Conservation (phyloP, 805 yeast species). For the Candida quercuum region DNA sequence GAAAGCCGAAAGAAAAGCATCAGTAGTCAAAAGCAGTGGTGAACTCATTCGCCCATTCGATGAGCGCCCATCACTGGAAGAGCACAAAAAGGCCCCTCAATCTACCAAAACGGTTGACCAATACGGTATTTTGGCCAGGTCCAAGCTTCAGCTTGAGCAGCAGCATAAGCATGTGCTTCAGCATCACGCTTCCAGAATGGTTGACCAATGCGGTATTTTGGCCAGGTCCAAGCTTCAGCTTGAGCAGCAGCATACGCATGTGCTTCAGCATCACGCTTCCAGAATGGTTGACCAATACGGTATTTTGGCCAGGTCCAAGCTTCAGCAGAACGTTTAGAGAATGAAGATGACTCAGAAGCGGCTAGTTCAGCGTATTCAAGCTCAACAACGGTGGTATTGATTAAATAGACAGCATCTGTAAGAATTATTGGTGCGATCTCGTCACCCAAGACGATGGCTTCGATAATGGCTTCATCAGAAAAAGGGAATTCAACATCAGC, state of each 20-base stretch:
- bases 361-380: not conserved
- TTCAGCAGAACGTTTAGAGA: slow-evolving; percentile 12
- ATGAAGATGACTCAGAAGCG: not conserved
- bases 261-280: slow-evolving; percentile 11
- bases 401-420: slow-evolving; percentile 5
- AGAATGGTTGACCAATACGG: slow-evolving; percentile 8
- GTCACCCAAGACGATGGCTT: slow-evolving; percentile 1
- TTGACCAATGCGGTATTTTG: slow-evolving; percentile 12
- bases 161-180: slow-evolving; percentile 6
- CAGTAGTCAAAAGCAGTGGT: no score
- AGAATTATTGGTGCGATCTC: slow-evolving; percentile 5
- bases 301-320: slow-evolving; percentile 18
- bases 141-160: slow-evolving; percentile 2
- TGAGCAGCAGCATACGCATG: slow-evolving; percentile 15
- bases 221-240: slow-evolving; percentile 20
- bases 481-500: slow-evolving; percentile 3
- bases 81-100: no score
- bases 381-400: slow-evolving; percentile 4
- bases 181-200: slow-evolving; percentile 18
- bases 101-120: slow-evolving; percentile 7
- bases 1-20: no score
- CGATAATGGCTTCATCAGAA: slow-evolving; percentile 3
- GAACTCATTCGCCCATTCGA: no score
- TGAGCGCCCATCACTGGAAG: no score
- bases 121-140: not conserved